phyloP scores from a whole-genome alignment of 306 rosid species.

The Senna tora region DNA sequence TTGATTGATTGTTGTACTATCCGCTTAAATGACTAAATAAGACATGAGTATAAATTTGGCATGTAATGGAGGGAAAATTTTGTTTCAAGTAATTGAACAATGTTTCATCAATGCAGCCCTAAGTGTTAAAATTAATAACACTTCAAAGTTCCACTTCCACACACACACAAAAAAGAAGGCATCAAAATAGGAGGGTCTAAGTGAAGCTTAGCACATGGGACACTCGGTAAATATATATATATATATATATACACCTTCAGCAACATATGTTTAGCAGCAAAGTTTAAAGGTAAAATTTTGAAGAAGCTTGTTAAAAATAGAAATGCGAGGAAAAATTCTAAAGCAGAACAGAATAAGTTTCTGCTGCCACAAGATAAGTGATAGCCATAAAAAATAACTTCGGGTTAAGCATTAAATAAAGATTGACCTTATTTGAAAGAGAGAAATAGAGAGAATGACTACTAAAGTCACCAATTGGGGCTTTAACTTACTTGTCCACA shows the following conservation, averaged over 20 bases:
- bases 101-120: constrained; percentile 26
- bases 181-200: not conserved
- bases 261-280: not conserved
- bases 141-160: not conserved
- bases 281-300: not conserved
- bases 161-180: no score
- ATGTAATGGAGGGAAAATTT: not conserved
- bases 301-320: not conserved
- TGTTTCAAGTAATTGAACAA: not conserved
- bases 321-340: constrained; percentile 1
- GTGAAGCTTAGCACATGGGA: constrained; percentile 18
- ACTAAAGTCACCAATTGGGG: not conserved
- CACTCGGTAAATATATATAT: not conserved
- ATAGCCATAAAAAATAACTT: not conserved
- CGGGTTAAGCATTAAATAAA: constrained; percentile 5
- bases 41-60: not conserved
- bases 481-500: constrained; percentile 71
- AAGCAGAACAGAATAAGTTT: not conserved
- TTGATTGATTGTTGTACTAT: not conserved
- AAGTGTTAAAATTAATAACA: not conserved
- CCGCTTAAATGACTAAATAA: not conserved
- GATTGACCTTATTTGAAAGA: not conserved
- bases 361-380: not conserved
- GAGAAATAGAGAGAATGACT: not conserved
- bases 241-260: not conserved